Evolutionary conservation across 768 basidiomycete genomes (phyloP).

Genomic region (Candolleomyces aberdarensis): DNA sequence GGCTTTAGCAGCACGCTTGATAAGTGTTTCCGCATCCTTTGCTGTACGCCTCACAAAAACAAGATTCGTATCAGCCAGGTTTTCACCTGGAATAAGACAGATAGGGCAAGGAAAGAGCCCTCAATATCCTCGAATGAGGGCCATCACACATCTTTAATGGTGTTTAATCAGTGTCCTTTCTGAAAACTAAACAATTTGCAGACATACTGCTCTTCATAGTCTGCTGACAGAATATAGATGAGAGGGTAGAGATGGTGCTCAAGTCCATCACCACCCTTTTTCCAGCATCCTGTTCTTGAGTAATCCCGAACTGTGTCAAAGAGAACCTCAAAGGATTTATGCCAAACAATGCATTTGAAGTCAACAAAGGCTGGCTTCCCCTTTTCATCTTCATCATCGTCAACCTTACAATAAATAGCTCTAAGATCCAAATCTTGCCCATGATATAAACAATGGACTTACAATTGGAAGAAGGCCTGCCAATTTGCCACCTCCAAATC

Average conservation of each 20-base stretch:
- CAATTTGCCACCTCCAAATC: slow-evolving; percentile 24
- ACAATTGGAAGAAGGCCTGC: slow-evolving; percentile 20
- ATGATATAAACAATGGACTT: slow-evolving; percentile 5
- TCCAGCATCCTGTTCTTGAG: slow-evolving; percentile 8
- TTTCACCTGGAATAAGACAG: slow-evolving; percentile 26
- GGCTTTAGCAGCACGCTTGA: background rate
- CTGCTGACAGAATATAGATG: slow-evolving; percentile 35
- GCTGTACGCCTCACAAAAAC: background rate
- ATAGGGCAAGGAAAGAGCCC: slow-evolving; percentile 31
- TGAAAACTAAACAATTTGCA: slow-evolving; percentile 13
- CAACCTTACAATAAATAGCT: too few species aligned
- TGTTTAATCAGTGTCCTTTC: background rate
- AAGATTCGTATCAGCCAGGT: background rate
- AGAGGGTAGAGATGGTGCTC: slow-evolving; percentile 28
- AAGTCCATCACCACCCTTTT: slow-evolving; percentile 17
- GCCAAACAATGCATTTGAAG: slow-evolving; percentile 36
- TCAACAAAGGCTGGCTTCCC: slow-evolving; percentile 27
- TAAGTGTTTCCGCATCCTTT: background rate
- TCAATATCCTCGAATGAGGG: slow-evolving; percentile 24
- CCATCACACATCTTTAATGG: slow-evolving; percentile 29
- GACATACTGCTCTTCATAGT: slow-evolving; percentile 46
- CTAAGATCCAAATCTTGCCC: background rate
- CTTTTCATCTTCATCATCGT: slow-evolving; percentile 19
- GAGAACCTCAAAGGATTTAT: slow-evolving; percentile 29
- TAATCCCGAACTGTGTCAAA: slow-evolving; percentile 21